Evolutionary conservation across 225 moss, liverwort and hornwort genomes (phyloP), one percentile per base, ranked within the genome.

Genomic region (Lunularia cruciata): DNA sequence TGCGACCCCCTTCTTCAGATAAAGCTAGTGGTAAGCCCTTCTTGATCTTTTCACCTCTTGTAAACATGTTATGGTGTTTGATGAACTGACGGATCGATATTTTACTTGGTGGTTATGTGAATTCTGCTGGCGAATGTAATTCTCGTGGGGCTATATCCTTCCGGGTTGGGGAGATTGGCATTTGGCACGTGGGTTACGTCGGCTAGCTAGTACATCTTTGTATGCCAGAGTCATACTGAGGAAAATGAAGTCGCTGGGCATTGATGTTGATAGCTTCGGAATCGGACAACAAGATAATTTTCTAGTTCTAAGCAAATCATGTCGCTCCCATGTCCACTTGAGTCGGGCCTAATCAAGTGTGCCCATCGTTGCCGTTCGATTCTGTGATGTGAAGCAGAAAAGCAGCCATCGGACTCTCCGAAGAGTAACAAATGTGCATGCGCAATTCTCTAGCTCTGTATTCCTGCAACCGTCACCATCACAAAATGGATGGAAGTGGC

Each of bases 351-450:
- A 12, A 68, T 58, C 22, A 42, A 60, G 18, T 15, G 58, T 73
- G 7, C 51, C 11, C 65, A 65, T 47, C 36, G 20, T 40, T 59
- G 30, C 57, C 71, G 65, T 68, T 67, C 68, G 33, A 74, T 47
- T 79, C 74, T 78, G 77, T 78, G 81, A 49, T 73, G 55, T 85
- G 70, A 71, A 47, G 79, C 88, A 95, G 91, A 95, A 67, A 90
- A 90, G 83, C 91, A 89, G 87, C 95, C 84, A 60, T 90, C 95
- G 56, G 95, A 95, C 79, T 78, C 88, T 78, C 91, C 89, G 66
- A 95, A 92, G 85, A 90, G 83, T 76, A 90, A 88, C 76, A 88
- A 85, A 77, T 95, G 95, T 83, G 75, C 83, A 83, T 95, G 95
- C 84, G 86, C 89, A 52, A 88, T 83, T 71, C 78, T 80, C 59